Conservation (phyloP, 768 basidiomycete genomes). For the Trametes villosa region DNA sequence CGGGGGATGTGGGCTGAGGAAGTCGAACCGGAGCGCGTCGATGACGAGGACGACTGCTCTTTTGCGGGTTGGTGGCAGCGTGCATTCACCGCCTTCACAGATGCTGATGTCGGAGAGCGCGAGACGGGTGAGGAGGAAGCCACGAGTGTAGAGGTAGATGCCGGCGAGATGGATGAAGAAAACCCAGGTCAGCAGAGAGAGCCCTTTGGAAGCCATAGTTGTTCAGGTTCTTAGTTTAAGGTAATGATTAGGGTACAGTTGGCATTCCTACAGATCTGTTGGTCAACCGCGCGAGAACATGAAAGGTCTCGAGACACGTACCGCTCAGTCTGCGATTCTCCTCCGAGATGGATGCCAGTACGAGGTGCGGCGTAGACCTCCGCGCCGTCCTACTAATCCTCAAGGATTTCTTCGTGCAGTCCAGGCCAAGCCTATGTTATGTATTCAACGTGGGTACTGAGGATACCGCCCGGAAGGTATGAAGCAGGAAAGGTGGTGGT, state of each 20-base stretch:
- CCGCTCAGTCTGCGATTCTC: neutral
- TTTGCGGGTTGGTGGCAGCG: constrained; percentile 67
- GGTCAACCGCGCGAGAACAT: too few species aligned
- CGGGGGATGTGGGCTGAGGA: constrained; percentile 75
- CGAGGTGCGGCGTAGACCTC: too few species aligned
- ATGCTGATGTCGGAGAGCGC: constrained; percentile 62
- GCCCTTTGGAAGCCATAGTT: constrained; percentile 18
- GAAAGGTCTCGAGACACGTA: neutral
- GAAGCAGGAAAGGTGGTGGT: too few species aligned
- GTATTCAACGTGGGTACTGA: too few species aligned
- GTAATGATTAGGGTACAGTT: neutral
- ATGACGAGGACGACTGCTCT: constrained; percentile 87
- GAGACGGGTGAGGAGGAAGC: constrained; percentile 85
- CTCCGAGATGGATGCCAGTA: too few species aligned
- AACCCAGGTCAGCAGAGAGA: constrained; percentile 54
- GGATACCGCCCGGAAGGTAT: too few species aligned
- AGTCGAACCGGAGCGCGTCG: constrained; percentile 94
- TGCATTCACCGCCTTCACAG: constrained; percentile 47
- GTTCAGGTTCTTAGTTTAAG: neutral
- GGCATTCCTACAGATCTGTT: neutral
- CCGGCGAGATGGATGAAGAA: constrained; percentile 72
- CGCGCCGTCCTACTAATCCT: too few species aligned
- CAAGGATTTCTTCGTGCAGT: too few species aligned
- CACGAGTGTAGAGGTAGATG: constrained; percentile 88
- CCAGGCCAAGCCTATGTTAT: too few species aligned